Conservation (phyloP, 306 rosid genomes). For the Macrotyloma uniflorum region DNA sequence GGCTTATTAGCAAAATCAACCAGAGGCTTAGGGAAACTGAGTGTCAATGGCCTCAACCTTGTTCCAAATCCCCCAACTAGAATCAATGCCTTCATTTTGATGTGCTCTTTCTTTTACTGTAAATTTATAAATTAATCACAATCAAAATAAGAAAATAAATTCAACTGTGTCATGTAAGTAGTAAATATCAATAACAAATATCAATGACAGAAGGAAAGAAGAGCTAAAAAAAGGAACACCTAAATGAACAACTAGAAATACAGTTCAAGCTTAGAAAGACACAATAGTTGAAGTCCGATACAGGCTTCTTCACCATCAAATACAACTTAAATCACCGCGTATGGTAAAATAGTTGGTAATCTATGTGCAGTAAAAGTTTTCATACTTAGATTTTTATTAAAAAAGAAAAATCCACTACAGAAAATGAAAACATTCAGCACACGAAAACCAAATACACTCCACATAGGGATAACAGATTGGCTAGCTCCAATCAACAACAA, state of each 20-base stretch:
- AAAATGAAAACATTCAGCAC: slow-evolving; percentile 27
- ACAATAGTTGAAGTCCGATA: slow-evolving; percentile 19
- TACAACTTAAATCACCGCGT: slow-evolving; percentile 20
- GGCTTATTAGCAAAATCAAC: slow-evolving; percentile 99
- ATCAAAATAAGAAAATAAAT: slow-evolving; percentile 17
- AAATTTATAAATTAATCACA: slow-evolving; percentile 30
- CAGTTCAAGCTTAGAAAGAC: slow-evolving; percentile 37
- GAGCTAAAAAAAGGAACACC: slow-evolving; percentile 23
- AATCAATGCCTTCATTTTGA: slow-evolving; percentile 94
- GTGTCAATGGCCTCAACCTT: slow-evolving; percentile 99
- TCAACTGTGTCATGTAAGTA: slow-evolving; percentile 28
- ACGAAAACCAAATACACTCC: neutral
- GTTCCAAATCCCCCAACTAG: slow-evolving; percentile 99
- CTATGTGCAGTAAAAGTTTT: neutral
- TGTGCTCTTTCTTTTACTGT: slow-evolving; percentile 52
- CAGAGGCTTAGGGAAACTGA: slow-evolving; percentile 98
- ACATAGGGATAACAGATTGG: neutral
- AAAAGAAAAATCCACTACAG: neutral
- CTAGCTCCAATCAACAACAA: slow-evolving; percentile 18
- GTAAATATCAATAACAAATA: too few species aligned
- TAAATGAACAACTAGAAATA: slow-evolving; percentile 33
- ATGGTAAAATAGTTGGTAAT: neutral
- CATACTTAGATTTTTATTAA: neutral
- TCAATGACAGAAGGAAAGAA: slow-evolving; percentile 26
- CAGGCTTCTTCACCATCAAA: slow-evolving; percentile 29